Evolutionary conservation across 768 basidiomycete genomes (phyloP).

Genomic region (Auriscalpium vulgare): DNA sequence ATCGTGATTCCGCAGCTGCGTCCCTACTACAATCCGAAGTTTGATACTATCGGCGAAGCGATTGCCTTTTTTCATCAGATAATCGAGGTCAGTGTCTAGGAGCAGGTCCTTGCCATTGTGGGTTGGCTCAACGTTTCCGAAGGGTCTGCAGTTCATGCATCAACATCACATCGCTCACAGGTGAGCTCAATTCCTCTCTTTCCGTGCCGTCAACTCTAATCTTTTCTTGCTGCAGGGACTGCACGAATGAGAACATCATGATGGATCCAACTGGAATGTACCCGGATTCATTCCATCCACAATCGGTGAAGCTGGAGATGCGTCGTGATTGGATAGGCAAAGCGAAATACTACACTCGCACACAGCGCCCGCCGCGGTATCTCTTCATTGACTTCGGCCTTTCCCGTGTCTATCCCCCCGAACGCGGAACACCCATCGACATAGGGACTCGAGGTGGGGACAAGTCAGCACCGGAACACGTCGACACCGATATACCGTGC

Average conservation of each 20-base stretch:
- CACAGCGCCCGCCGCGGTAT: constrained; percentile 19
- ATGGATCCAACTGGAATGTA: constrained; percentile 8
- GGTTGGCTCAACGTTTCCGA: background rate
- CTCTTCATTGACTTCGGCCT: constrained; percentile 24
- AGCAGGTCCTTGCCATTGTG: background rate
- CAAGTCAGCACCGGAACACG: constrained; percentile 20
- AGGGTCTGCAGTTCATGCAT: constrained; percentile 21
- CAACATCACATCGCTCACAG: constrained; percentile 16
- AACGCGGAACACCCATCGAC: constrained; percentile 7
- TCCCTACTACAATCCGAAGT: constrained; percentile 14
- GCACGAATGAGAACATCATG: constrained; percentile 8
- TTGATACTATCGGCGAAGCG: constrained; percentile 19
- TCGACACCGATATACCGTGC: background rate
- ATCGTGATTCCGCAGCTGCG: constrained; percentile 19
- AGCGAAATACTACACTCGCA: constrained; percentile 17
- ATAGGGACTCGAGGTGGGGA: constrained; percentile 16
- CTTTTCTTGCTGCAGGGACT: background rate
- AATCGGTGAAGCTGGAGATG: constrained; percentile 1
- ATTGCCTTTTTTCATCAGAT: constrained; percentile 19
- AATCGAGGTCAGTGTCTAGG: constrained; percentile 12
- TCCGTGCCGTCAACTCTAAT: background rate
- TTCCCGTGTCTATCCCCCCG: constrained; percentile 14
- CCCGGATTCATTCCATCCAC: background rate
- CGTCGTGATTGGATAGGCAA: constrained; percentile 2
- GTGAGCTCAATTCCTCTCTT: background rate